Percentiles rank a stretch among this genome's conserved stretches.
These are phyloP conservation scores for Udeniomyces megalosporus DNA, from an alignment of 768 basidiomycete genomes.

Conservation along the genomic window DNA sequence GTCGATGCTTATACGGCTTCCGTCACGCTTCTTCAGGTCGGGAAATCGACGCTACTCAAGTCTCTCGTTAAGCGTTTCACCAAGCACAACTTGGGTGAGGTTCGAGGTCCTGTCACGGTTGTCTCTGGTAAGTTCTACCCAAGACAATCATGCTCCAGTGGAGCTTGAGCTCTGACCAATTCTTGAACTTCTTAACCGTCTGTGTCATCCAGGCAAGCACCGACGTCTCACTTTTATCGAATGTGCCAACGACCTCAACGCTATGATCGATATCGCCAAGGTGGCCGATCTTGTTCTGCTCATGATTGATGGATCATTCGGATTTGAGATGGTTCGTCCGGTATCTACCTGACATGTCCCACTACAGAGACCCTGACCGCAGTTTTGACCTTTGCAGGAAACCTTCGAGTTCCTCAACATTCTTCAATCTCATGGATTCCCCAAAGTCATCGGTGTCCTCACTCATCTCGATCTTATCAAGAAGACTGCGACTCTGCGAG, in stretches of 20 bases:
- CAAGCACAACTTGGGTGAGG: constrained; percentile 78
- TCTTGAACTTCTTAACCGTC: neutral
- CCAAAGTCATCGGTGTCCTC: constrained; percentile 92
- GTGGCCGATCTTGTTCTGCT: constrained; percentile 88
- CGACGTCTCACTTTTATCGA: constrained; percentile 89
- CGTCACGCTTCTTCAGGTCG: constrained; percentile 35
- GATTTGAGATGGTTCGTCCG: constrained; percentile 86
- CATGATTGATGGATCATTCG: constrained; percentile 95
- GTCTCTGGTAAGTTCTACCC: constrained; percentile 52
- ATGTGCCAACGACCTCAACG: constrained; percentile 92
- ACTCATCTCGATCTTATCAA: constrained; percentile 95
- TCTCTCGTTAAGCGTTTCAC: constrained; percentile 80
- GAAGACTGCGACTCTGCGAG: constrained; percentile 65
- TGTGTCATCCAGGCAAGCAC: constrained; percentile 44
- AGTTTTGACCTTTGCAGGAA: constrained; percentile 47
- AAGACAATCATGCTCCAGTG: no score
- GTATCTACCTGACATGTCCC: neutral
- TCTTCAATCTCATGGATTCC: constrained; percentile 91
- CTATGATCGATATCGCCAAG: constrained; percentile 97
- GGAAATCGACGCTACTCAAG: constrained; percentile 85
- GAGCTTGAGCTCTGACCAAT: neutral
- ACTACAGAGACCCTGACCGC: no score
- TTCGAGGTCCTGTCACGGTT: constrained; percentile 85
- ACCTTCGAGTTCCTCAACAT: constrained; percentile 97
- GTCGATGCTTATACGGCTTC: no score